phyloP scores from a whole-genome alignment of 2,329 filamentous ascomycete species.

The Pseudocercospora cruenta region DNA sequence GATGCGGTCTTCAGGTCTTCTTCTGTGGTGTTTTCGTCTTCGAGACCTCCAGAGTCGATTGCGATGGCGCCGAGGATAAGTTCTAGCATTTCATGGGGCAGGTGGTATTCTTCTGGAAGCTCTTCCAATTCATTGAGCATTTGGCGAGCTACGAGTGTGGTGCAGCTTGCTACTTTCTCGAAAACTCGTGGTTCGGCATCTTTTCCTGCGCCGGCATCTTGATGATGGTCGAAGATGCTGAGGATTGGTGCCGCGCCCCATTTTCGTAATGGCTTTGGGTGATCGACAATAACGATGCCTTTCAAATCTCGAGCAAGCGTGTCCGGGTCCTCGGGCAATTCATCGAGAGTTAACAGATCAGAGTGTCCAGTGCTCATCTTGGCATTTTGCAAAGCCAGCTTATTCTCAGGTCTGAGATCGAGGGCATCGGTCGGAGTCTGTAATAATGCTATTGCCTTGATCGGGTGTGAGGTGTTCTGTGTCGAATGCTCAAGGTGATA shows the following conservation, averaged over 20 bases:
- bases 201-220: conserved; percentile 47
- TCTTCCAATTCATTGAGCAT: conserved; percentile 52
- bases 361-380: conserved; percentile 52
- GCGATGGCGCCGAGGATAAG: conserved; percentile 52
- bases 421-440: conserved; percentile 52
- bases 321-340: conserved; percentile 52
- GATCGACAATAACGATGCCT: conserved; percentile 54
- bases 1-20: conserved; percentile 45
- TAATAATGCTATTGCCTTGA: conserved; percentile 52
- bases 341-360: conserved; percentile 52
- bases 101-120: conserved; percentile 50
- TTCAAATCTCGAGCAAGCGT: conserved; percentile 48
- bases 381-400: conserved; percentile 49
- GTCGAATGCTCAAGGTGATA: conserved; percentile 53
- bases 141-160: conserved; percentile 51
- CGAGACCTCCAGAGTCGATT: conserved; percentile 50
- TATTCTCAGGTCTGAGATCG: conserved; percentile 54
- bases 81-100: conserved; percentile 55
- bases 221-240: conserved; percentile 53
- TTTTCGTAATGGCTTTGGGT: conserved; percentile 47
- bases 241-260: conserved; percentile 50
- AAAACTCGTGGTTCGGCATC: conserved; percentile 51
- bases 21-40: conserved; percentile 42
- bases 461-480: conserved; percentile 45
- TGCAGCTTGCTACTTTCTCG: conserved; percentile 50